Percentiles rank a stretch among this genome's conserved stretches.
These are phyloP conservation scores for Agaricus blazei DNA, from an alignment of 768 basidiomycete genomes.

Conservation along the genomic window DNA sequence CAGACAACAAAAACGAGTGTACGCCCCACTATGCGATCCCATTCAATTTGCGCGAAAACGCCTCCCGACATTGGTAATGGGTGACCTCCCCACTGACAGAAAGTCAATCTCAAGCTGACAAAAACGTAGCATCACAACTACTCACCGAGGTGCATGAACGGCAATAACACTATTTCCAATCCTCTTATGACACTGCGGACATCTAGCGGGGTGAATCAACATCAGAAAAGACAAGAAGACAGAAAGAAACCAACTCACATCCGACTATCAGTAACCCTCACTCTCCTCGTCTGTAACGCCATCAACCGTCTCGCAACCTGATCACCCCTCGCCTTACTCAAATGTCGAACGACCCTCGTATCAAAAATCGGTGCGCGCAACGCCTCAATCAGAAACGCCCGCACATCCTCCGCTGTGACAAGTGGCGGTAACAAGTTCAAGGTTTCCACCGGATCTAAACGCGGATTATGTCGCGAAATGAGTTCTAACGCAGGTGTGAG, in stretches of 20 bases:
- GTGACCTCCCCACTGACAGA: constrained; percentile 83
- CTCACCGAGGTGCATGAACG: constrained; percentile 83
- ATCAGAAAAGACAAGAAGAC: constrained; percentile 7
- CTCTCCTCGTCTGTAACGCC: constrained; percentile 71
- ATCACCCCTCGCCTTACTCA: constrained; percentile 74
- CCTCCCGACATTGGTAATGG: constrained; percentile 92
- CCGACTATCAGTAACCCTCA: constrained; percentile 87
- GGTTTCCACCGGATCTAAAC: constrained; percentile 77
- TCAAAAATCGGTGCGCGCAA: constrained; percentile 66
- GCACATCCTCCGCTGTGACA: constrained; percentile 77
- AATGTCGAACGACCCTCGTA: constrained; percentile 58
- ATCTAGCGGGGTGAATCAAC: constrained; percentile 42
- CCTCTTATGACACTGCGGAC: constrained; percentile 93
- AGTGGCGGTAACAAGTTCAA: constrained; percentile 87
- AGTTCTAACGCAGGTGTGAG: constrained; percentile 84
- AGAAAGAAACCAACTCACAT: constrained; percentile 55
- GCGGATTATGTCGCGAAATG: constrained; percentile 77
- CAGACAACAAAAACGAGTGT: no score
- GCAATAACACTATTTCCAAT: constrained; percentile 92
- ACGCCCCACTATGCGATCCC: constrained; percentile 20
- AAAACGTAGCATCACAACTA: background rate
- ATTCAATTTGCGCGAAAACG: constrained; percentile 56
- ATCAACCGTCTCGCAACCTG: constrained; percentile 71
- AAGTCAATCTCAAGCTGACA: background rate
- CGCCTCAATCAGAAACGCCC: constrained; percentile 70